Conservation (phyloP, 306 rosid genomes). For the Dalbergia cultrata region DNA sequence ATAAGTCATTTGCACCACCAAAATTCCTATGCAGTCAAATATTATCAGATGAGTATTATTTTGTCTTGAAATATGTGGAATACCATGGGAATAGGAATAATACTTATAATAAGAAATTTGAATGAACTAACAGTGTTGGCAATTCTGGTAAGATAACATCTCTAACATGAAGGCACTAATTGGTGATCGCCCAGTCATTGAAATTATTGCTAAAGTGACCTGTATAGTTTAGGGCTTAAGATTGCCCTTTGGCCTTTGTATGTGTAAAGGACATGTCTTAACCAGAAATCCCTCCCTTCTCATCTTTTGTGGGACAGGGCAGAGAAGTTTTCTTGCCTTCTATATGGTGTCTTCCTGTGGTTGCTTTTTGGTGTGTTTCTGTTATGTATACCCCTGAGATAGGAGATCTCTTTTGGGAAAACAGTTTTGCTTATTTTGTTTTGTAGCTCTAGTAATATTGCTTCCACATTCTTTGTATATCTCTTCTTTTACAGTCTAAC, state of each 20-base stretch:
- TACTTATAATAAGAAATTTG: not conserved
- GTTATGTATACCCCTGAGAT: slow-evolving; percentile 6
- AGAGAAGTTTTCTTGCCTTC: slow-evolving; percentile 37
- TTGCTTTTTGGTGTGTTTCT: slow-evolving; percentile 1
- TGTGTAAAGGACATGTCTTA: slow-evolving; percentile 19
- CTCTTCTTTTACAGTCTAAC: slow-evolving; percentile 11
- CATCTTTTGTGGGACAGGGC: not conserved
- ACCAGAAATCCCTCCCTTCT: not conserved
- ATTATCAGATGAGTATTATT: slow-evolving; percentile 20
- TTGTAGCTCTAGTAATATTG: slow-evolving; percentile 24
- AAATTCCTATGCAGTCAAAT: slow-evolving; percentile 1
- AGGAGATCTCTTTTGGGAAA: slow-evolving; percentile 25
- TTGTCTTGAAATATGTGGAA: slow-evolving; percentile 32
- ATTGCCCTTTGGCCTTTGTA: slow-evolving; percentile 16
- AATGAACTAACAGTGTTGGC: slow-evolving; percentile 1
- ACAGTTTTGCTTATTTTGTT: slow-evolving; percentile 16
- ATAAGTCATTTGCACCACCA: slow-evolving; percentile 31
- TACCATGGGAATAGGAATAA: slow-evolving; percentile 14
- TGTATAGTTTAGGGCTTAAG: not conserved
- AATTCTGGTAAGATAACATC: slow-evolving; percentile 4
- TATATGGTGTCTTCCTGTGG: slow-evolving; percentile 4
- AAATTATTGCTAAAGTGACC: slow-evolving; percentile 27
- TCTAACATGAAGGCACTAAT: slow-evolving; percentile 8
- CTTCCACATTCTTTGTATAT: slow-evolving; percentile 30
- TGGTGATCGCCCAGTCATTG: not conserved